phyloP scores from a whole-genome alignment of 208 protist species.

The Trypanosoma avium region DNA sequence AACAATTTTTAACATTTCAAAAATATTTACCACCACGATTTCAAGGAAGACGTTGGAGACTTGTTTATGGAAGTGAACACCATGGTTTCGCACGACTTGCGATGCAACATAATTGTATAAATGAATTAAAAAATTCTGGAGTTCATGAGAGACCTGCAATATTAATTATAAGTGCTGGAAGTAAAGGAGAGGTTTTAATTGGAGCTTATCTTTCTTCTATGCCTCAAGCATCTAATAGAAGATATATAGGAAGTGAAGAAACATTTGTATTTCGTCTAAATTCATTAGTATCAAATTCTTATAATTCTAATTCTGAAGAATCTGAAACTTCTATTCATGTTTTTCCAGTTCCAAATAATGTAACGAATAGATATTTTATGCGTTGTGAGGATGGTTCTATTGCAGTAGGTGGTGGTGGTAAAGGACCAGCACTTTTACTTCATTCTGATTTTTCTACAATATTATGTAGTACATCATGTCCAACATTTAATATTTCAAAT shows the following conservation, averaged over 20 bases:
- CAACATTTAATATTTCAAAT: conserved; percentile 19
- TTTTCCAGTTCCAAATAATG: conserved; percentile 4
- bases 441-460: conserved; percentile 9
- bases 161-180: conserved; percentile 14
- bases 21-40: conserved; percentile 9
- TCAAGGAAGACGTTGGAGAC: conserved; percentile 14
- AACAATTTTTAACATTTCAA: conserved; percentile 17
- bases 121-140: neutral
- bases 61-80: conserved; percentile 12
- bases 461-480: conserved; percentile 16
- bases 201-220: conserved; percentile 20
- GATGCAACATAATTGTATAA: conserved; percentile 11
- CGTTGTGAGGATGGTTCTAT: conserved; percentile 9
- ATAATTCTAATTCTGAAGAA: neutral
- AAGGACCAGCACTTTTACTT: conserved; percentile 19
- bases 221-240: conserved; percentile 2
- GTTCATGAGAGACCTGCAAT: conserved; percentile 7
- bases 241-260: conserved; percentile 16
- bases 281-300: neutral
- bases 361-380: conserved; percentile 20
- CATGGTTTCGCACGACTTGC: conserved; percentile 17
- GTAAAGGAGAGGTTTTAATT: neutral
- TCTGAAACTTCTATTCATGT: neutral
- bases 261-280: conserved; percentile 21
- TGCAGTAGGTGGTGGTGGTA: conserved; percentile 21